Evolutionary conservation across 2,329 filamentous ascomycete genomes (phyloP).

Genomic region (Aspergillus chevalieri): DNA sequence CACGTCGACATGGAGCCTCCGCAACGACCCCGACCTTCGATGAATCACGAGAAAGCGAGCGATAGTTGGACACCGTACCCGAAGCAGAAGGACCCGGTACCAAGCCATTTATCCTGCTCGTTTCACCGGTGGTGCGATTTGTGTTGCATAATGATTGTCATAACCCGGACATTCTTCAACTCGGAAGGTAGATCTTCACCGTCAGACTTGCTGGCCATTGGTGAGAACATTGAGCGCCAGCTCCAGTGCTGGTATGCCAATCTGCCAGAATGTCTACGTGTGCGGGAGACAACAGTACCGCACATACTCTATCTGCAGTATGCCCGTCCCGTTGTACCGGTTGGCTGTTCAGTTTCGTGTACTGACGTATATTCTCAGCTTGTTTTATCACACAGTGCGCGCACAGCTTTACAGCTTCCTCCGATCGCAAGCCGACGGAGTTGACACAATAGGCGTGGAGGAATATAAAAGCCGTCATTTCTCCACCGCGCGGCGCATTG

Average conservation of each 20-base stretch:
- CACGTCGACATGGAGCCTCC: conserved; percentile 12
- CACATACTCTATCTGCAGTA: conserved; percentile 24
- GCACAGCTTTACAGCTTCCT: conserved; percentile 25
- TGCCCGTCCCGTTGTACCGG: conserved; percentile 3
- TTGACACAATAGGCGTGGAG: neutral
- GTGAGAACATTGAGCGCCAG: conserved; percentile 14
- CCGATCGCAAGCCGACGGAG: neutral
- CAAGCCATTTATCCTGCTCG: conserved; percentile 15
- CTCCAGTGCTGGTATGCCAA: conserved; percentile 19
- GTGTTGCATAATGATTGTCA: conserved; percentile 12
- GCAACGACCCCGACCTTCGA: conserved; percentile 6
- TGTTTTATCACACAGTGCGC: conserved; percentile 23
- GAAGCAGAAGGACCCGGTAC: conserved; percentile 8
- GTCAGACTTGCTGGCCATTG: conserved; percentile 7
- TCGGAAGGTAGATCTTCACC: conserved; percentile 7
- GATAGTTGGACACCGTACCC: conserved; percentile 23
- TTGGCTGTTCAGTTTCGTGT: neutral
- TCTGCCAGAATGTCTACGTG: conserved; percentile 19
- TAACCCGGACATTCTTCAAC: conserved; percentile 15
- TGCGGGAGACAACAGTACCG: conserved; percentile 15
- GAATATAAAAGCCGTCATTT: neutral
- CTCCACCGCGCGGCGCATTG: conserved; percentile 15
- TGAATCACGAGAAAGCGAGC: conserved; percentile 6
- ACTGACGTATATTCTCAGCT: neutral
- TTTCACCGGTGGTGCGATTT: conserved; percentile 22